A percentile compares a stretch with the other conserved stretches of the same genome.
Conservation (phyloP, 208 protist genomes). For the Strigomonas culicis region DNA sequence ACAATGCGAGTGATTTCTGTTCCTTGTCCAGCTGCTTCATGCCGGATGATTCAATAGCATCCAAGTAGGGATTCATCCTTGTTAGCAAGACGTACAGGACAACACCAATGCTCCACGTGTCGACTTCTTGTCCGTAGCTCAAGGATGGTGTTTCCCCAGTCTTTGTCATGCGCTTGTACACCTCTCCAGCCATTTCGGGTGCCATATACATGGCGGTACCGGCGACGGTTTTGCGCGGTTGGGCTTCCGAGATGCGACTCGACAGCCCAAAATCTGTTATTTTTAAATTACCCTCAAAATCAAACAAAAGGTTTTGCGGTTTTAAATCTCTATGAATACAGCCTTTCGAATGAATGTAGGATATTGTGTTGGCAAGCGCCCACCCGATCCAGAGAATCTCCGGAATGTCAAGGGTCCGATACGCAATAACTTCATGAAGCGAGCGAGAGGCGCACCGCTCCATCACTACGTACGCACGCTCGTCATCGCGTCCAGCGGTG, state of each 20-base stretch:
- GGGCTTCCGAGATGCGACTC: slow-evolving; percentile 66
- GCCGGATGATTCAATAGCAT: slow-evolving; percentile 56
- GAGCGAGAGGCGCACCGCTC: slow-evolving; percentile 74
- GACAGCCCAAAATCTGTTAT: slow-evolving; percentile 92
- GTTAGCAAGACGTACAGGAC: slow-evolving; percentile 85
- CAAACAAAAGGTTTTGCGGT: slow-evolving; percentile 90
- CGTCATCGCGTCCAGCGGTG: slow-evolving; percentile 59
- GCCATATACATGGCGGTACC: slow-evolving; percentile 92
- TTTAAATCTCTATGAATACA: slow-evolving; percentile 92
- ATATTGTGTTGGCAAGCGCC: slow-evolving; percentile 76
- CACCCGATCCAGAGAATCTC: slow-evolving; percentile 88
- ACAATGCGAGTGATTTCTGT: slow-evolving; percentile 68
- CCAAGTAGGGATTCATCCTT: slow-evolving; percentile 81
- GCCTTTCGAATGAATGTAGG: slow-evolving; percentile 81
- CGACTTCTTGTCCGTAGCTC: slow-evolving; percentile 83
- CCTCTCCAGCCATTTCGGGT: slow-evolving; percentile 81
- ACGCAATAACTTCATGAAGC: slow-evolving; percentile 76
- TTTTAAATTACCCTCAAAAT: slow-evolving; percentile 86
- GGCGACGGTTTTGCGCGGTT: slow-evolving; percentile 84
- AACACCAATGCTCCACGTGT: slow-evolving; percentile 89
- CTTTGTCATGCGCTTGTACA: slow-evolving; percentile 77
- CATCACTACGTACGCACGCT: slow-evolving; percentile 86
- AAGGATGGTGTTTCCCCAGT: slow-evolving; percentile 40
- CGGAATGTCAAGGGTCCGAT: slow-evolving; percentile 41
- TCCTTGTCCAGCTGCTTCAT: slow-evolving; percentile 54